A percentile compares a stretch with the other conserved stretches of the same genome.
Evolutionary conservation across 176 grass and related monocot species (phyloP).

Genomic region (Zoysia japonica): DNA sequence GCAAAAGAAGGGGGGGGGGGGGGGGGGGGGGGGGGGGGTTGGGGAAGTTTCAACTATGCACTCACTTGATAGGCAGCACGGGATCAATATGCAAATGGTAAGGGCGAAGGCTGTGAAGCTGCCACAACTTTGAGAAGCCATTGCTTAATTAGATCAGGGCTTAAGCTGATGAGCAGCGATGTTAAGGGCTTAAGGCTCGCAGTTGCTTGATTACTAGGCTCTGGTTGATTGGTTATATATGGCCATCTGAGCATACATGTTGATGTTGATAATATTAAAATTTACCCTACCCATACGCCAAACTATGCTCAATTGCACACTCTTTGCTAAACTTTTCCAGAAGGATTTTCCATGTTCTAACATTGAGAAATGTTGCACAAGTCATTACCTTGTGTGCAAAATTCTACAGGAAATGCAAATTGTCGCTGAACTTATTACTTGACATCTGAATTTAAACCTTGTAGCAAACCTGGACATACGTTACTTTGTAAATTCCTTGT

Average conservation of each 20-base stretch:
- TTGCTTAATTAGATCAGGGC: too few species aligned
- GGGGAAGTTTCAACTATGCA: not conserved
- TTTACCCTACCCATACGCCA: slow-evolving; percentile 23
- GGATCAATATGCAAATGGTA: slow-evolving; percentile 28
- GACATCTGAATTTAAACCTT: not conserved
- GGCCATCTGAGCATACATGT: slow-evolving; percentile 1
- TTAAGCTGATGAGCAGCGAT: too few species aligned
- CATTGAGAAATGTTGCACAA: not conserved
- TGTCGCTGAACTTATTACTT: not conserved
- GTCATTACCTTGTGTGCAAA: not conserved
- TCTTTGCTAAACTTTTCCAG: slow-evolving; percentile 23
- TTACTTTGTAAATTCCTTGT: too few species aligned
- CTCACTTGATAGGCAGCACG: slow-evolving; percentile 33
- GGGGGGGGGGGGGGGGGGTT: too few species aligned
- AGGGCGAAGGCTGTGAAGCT: not conserved
- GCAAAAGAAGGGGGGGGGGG: not conserved
- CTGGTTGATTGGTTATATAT: slow-evolving; percentile 25
- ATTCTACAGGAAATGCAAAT: not conserved
- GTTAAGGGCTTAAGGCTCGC: not conserved
- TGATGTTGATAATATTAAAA: not conserved
- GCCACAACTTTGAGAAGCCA: too few species aligned
- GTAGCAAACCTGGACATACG: not conserved
- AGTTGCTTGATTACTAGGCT: not conserved
- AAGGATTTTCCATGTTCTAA: slow-evolving; percentile 17
- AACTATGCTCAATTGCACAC: slow-evolving; percentile 21